Evolutionary conservation across 2,329 filamentous ascomycete genomes (phyloP), one percentile per base, ranked within the genome.

Genomic region (Xylaria sp.): DNA sequence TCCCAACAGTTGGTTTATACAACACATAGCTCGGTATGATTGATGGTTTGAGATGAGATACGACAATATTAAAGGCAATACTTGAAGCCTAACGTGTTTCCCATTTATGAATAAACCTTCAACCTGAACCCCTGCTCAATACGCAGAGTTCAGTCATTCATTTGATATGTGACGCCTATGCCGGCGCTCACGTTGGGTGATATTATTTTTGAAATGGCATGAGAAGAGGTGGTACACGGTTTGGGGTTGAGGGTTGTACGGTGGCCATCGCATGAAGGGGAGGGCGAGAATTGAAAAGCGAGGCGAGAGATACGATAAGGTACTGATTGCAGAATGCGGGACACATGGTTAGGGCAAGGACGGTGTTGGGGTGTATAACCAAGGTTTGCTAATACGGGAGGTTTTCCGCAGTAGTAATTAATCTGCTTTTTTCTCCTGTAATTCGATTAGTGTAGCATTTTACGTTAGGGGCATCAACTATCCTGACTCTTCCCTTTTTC

Each of bases 21-120:
- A 70, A 66, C 69, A 70, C 52, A 68, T 36, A 7, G 69, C 46
- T 73, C 69, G 70, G 72, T 70, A 74, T 63, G 72, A 75, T 20
- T 74, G 72, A 75, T 70, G 72, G 72, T 72, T 73, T 72, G 55
- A 68, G 66, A 73, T 64, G 72, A 71, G 69, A 72, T 57, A 70
- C 69, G 66, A 67, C 63, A 71, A 58, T 62, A 64, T 68, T 48
- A 8, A 55, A 72, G 54, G 69, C 63, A 68, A 72, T 41, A 58
- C 71, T 54, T 58, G 71, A 49, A 56, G 49, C 64, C 28, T 41
- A 65, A 51, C 33, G 62, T 65, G 55, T 64, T 70, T 69, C 70
- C 72, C 70, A 67, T 72, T 71, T 71, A 67, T 55, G 48, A 59
- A 61, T 52, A 62, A 57, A 28, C 13, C 20, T 62, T 62, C 64